Conservation (phyloP, 1,284 basidiomycete genomes). For the Kwoniella shivajii region DNA sequence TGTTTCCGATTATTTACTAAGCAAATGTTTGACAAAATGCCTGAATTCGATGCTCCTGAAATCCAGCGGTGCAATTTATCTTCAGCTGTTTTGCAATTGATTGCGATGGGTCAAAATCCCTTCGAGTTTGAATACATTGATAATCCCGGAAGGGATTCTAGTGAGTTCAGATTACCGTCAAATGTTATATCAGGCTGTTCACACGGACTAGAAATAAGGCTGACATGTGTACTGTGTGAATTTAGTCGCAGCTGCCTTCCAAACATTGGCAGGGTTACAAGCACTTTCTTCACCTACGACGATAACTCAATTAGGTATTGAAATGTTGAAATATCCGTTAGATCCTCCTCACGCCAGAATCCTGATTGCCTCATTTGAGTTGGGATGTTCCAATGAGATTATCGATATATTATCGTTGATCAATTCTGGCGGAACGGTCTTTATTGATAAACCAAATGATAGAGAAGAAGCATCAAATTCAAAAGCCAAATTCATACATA, state of each 20-base stretch:
- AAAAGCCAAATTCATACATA: slow-evolving; percentile 75
- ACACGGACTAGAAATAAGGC: no score
- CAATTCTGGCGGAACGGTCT: slow-evolving; percentile 68
- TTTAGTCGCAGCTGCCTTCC: slow-evolving; percentile 69
- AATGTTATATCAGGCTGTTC: no score
- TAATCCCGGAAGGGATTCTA: slow-evolving; percentile 68
- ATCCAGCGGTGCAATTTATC: slow-evolving; percentile 83
- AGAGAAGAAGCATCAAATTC: slow-evolving; percentile 71
- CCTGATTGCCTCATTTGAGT: slow-evolving; percentile 69
- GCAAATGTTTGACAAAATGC: slow-evolving; percentile 68
- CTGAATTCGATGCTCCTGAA: slow-evolving; percentile 74
- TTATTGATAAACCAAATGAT: slow-evolving; percentile 63
- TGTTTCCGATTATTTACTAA: slow-evolving; percentile 91
- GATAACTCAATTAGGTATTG: slow-evolving; percentile 70
- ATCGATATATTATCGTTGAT: slow-evolving; percentile 78
- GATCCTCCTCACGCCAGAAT: slow-evolving; percentile 79
- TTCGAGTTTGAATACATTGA: slow-evolving; percentile 83
- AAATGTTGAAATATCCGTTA: slow-evolving; percentile 81
- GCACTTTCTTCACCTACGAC: slow-evolving; percentile 67
- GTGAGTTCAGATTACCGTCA: no score
- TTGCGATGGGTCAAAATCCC: slow-evolving; percentile 76
- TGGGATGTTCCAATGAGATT: slow-evolving; percentile 71
- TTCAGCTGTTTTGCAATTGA: slow-evolving; percentile 78
- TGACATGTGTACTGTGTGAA: no score
- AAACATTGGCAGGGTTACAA: slow-evolving; percentile 72